Evolutionary conservation across 306 rosid species (phyloP).

Genomic region (Trichosanthes cucumerina): DNA sequence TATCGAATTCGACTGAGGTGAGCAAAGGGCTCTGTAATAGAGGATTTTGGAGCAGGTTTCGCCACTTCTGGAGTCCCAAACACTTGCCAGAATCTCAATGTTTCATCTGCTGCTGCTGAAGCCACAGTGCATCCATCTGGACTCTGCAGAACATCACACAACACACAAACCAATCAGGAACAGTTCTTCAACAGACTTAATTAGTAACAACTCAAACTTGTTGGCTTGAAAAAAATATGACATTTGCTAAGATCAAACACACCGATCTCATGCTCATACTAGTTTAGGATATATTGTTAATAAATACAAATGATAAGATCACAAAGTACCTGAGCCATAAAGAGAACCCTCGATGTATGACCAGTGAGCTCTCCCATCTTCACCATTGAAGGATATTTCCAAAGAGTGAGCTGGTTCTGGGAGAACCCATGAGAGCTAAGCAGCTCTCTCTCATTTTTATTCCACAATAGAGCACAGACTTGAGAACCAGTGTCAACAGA

Average conservation of each 20-base stretch:
- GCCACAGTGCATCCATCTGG: constrained; percentile 48
- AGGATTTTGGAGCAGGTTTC: constrained; percentile 27
- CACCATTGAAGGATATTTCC: constrained; percentile 84
- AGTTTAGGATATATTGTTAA: too few relatives aligned
- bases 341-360: constrained; percentile 71
- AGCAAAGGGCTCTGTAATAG: constrained; percentile 29
- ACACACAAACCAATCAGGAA: background rate
- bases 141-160: constrained; percentile 19
- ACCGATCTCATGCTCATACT: too few relatives aligned
- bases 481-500: constrained; percentile 62
- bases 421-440: constrained; percentile 81
- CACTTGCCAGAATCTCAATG: constrained; percentile 33
- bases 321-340: constrained; percentile 33
- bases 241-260: too few relatives aligned
- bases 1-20: constrained; percentile 31
- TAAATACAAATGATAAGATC: too few relatives aligned
- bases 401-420: constrained; percentile 58
- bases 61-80: constrained; percentile 38
- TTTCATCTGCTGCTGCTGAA: constrained; percentile 39
- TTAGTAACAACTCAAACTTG: too few relatives aligned
- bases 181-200: background rate
- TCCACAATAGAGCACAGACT: constrained; percentile 74
- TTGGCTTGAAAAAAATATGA: too few relatives aligned
- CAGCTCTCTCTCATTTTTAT: constrained; percentile 70
- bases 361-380: constrained; percentile 71